Percentiles rank a stretch among this genome's conserved stretches.
phyloP scores from a whole-genome alignment of 2,329 filamentous ascomycete genomes.

The Xylaria sp. region DNA sequence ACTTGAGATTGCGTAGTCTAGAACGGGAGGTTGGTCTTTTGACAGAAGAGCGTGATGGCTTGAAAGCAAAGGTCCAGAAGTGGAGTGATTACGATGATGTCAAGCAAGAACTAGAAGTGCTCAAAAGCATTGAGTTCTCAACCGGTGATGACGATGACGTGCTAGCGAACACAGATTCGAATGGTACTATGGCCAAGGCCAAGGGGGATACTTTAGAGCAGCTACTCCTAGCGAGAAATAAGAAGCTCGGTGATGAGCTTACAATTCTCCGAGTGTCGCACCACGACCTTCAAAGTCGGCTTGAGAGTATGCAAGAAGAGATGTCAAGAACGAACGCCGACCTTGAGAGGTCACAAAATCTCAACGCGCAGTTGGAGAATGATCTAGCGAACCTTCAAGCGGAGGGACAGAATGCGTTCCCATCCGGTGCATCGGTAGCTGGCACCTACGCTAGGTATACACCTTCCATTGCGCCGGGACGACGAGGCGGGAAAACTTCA shows the following conservation, averaged over 20 bases:
- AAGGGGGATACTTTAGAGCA: slow-evolving; percentile 89
- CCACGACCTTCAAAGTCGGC: slow-evolving; percentile 84
- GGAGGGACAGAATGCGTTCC: slow-evolving; percentile 84
- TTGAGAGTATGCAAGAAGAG: slow-evolving; percentile 85
- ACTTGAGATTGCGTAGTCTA: slow-evolving; percentile 78
- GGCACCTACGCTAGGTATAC: slow-evolving; percentile 90
- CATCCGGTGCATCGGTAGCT: slow-evolving; percentile 90
- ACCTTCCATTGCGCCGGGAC: slow-evolving; percentile 67
- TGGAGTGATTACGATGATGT: slow-evolving; percentile 97
- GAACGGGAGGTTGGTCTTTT: slow-evolving; percentile 82
- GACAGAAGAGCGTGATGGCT: slow-evolving; percentile 81
- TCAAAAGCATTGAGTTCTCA: slow-evolving; percentile 98
- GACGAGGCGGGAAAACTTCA: slow-evolving; percentile 77
- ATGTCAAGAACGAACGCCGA: slow-evolving; percentile 86
- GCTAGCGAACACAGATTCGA: slow-evolving; percentile 57
- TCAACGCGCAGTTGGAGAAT: slow-evolving; percentile 90
- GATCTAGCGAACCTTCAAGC: slow-evolving; percentile 90
- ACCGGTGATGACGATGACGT: slow-evolving; percentile 85
- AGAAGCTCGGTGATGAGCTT: slow-evolving; percentile 93
- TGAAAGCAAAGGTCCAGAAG: slow-evolving; percentile 85
- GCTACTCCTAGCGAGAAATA: slow-evolving; percentile 90
- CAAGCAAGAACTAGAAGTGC: slow-evolving; percentile 93
- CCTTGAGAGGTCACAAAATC: slow-evolving; percentile 82
- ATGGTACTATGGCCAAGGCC: slow-evolving; percentile 63
- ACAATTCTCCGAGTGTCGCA: slow-evolving; percentile 94